Conservation (phyloP, 352 stramenopile genomes). For the Pythium biforme region DNA sequence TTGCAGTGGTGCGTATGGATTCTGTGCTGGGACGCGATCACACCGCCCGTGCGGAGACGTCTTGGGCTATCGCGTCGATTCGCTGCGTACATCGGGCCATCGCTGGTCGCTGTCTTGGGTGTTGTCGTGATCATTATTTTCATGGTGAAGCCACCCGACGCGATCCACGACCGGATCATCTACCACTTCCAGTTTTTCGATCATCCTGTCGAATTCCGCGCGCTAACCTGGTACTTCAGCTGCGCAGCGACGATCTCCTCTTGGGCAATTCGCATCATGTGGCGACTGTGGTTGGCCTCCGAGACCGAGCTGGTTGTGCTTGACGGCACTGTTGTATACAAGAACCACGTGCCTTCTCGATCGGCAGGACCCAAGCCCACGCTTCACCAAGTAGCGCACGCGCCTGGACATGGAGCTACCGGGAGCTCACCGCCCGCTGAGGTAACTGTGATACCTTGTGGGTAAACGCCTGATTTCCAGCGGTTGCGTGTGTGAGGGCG, state of each 20-base stretch:
- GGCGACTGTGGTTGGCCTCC: background rate
- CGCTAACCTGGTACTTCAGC: conserved; percentile 5
- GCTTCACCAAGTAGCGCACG: too few relatives aligned
- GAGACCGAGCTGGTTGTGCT: conserved; percentile 1
- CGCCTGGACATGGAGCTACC: too few relatives aligned
- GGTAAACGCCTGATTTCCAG: too few relatives aligned
- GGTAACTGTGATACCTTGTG: too few relatives aligned
- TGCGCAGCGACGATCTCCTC: background rate
- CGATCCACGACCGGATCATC: background rate
- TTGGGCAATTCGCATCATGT: conserved; percentile 7
- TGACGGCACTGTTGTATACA: background rate
- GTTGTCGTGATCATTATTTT: background rate
- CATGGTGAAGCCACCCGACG: background rate
- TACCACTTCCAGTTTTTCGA: background rate
- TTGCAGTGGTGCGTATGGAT: background rate
- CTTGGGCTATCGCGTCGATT: background rate
- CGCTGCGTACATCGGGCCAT: background rate
- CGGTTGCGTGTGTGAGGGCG: too few relatives aligned
- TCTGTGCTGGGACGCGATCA: conserved; percentile 3
- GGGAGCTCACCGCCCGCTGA: too few relatives aligned
- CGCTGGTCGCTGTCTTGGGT: background rate
- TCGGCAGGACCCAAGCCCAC: too few relatives aligned
- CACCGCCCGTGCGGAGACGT: background rate
- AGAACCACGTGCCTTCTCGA: too few relatives aligned
- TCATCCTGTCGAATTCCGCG: background rate